Conservation (phyloP, 179 eudicot genomes). For the Beta lomatogona region DNA sequence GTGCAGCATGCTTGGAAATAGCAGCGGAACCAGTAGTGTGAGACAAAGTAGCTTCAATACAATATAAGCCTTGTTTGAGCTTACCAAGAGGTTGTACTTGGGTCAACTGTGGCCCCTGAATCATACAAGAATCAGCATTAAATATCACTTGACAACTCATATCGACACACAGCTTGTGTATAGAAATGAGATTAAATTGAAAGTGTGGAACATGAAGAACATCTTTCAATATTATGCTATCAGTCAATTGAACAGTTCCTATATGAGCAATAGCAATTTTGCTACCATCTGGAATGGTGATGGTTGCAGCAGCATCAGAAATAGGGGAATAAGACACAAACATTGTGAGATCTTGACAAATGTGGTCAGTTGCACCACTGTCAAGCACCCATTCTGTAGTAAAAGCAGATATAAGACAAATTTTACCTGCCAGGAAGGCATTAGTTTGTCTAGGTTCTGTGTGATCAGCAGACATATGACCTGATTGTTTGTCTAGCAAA, state of each 20-base stretch:
- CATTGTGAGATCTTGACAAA: neutral
- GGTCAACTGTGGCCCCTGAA: neutral
- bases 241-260: neutral
- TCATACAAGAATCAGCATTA: neutral
- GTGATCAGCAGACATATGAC: no score
- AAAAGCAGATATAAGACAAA: neutral
- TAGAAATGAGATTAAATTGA: neutral
- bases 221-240: neutral
- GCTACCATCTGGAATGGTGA: neutral
- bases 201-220: neutral
- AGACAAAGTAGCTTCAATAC: neutral
- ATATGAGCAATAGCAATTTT: neutral
- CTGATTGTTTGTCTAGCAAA: no score
- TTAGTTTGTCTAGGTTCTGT: neutral
- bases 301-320: neutral
- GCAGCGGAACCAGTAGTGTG: no score
- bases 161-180: neutral
- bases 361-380: neutral
- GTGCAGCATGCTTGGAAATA: neutral
- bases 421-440: neutral
- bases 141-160: neutral
- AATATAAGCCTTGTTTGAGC: neutral
- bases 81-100: neutral
- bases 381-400: neutral
- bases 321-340: neutral